Conservation (phyloP, 129 eudicot genomes). For the Escallonia rubra region DNA sequence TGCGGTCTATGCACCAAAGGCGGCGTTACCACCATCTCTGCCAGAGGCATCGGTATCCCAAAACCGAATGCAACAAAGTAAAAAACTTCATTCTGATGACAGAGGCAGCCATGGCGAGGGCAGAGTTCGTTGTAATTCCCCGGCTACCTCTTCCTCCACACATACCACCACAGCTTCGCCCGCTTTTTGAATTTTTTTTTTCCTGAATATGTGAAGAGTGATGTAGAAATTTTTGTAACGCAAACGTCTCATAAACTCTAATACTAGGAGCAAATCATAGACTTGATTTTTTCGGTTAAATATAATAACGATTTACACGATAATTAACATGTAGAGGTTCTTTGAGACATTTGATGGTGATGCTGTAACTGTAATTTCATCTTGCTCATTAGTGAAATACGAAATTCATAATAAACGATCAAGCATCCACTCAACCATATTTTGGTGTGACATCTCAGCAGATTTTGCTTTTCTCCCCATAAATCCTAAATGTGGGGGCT, state of each 20-base stretch:
- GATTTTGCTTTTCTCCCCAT: too few relatives aligned
- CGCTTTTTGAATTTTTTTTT: slow-evolving; percentile 22
- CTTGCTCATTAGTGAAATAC: neutral
- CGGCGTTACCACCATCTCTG: slow-evolving; percentile 37
- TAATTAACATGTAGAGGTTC: neutral
- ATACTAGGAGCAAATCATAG: too few relatives aligned
- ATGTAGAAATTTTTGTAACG: slow-evolving; percentile 39
- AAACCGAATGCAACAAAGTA: slow-evolving; percentile 28
- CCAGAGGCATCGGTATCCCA: slow-evolving; percentile 13
- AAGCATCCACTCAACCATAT: too few relatives aligned
- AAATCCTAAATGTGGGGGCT: too few relatives aligned
- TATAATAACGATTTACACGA: too few relatives aligned
- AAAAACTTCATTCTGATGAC: slow-evolving; percentile 22
- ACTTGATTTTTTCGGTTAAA: too few relatives aligned
- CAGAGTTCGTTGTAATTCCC: slow-evolving; percentile 33
- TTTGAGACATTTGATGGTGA: too few relatives aligned
- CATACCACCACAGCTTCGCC: slow-evolving; percentile 62
- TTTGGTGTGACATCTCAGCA: too few relatives aligned
- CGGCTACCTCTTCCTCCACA: slow-evolving; percentile 63
- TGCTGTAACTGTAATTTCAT: neutral
- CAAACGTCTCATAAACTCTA: slow-evolving; percentile 4
- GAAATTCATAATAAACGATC: neutral
- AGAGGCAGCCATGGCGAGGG: slow-evolving; percentile 36
- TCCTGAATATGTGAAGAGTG: neutral
- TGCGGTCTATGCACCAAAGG: slow-evolving; percentile 61